These are phyloP conservation scores for Breynia disticha DNA, from an alignment of 441 rosid species.

Conservation along the genomic window DNA sequence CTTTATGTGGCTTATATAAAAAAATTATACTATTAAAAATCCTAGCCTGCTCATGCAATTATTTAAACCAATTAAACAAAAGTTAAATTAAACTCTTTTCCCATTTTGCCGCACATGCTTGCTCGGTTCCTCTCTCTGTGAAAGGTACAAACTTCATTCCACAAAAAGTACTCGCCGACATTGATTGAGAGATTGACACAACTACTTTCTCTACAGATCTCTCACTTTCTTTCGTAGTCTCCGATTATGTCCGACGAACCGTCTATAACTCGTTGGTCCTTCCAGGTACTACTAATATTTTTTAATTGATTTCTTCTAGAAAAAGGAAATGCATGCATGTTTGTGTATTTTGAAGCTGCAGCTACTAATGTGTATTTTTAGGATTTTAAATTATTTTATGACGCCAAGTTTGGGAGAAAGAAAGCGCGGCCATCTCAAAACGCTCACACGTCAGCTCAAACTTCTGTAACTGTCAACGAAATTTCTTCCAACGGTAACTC, in stretches of 20 bases:
- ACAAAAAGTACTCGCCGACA: too few species aligned
- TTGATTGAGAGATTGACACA: too few species aligned
- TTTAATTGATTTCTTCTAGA: background rate
- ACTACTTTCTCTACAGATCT: too few species aligned
- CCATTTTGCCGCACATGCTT: too few species aligned
- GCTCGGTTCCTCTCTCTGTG: too few species aligned
- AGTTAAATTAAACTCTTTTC: too few species aligned
- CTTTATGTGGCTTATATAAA: too few species aligned
- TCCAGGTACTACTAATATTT: slow-evolving; percentile 47
- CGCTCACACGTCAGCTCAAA: slow-evolving; percentile 23
- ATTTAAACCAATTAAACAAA: too few species aligned
- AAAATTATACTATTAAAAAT: too few species aligned
- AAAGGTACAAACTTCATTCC: too few species aligned
- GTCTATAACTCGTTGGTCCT: slow-evolving; percentile 68
- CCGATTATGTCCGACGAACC: slow-evolving; percentile 59
- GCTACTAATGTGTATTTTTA: slow-evolving; percentile 34
- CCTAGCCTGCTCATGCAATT: too few species aligned
- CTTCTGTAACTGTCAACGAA: slow-evolving; percentile 23
- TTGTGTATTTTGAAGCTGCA: slow-evolving; percentile 23
- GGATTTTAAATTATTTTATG: slow-evolving; percentile 67
- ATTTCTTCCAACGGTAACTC: slow-evolving; percentile 30
- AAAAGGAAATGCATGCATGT: slow-evolving; percentile 2
- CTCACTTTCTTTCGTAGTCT: too few species aligned
- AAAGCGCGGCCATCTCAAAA: slow-evolving; percentile 27
- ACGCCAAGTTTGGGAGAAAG: slow-evolving; percentile 91